Percentiles rank a stretch among this genome's conserved stretches.
Evolutionary conservation across 2,329 filamentous ascomycete species (phyloP).

Genomic region (Tolypocladium sp.): DNA sequence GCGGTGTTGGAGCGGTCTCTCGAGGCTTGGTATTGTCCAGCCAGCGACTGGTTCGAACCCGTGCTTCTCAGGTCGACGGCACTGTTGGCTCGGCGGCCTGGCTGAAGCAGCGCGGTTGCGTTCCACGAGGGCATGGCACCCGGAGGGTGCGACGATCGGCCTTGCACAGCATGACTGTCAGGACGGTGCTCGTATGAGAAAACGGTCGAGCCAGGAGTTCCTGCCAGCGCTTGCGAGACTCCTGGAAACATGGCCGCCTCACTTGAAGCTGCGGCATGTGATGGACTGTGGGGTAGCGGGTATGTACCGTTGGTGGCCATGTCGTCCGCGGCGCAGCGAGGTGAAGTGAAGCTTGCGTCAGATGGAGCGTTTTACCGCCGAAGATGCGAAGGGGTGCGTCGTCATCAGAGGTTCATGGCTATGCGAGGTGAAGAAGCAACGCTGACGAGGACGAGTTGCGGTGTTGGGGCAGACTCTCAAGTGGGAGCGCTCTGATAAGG

Average conservation of each 20-base stretch:
- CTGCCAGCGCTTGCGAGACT: constrained; percentile 2
- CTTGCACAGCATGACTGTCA: constrained; percentile 10
- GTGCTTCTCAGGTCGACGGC: constrained; percentile 16
- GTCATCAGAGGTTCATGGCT: not conserved
- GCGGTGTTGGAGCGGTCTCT: constrained; percentile 13
- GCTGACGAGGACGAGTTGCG: not conserved
- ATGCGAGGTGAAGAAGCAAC: not conserved
- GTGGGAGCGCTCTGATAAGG: not conserved
- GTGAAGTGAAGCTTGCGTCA: not conserved
- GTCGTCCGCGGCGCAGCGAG: not conserved
- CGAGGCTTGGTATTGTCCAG: constrained; percentile 9
- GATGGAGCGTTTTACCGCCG: not conserved
- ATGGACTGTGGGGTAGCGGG: not conserved
- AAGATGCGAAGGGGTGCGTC: not conserved
- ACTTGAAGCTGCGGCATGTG: constrained; percentile 3
- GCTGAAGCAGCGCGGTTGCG: constrained; percentile 29
- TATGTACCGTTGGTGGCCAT: constrained; percentile 8
- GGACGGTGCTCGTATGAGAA: not conserved
- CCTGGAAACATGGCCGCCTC: constrained; percentile 4
- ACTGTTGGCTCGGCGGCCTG: constrained; percentile 20
- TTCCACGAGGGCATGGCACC: constrained; percentile 27
- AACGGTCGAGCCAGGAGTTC: not conserved
- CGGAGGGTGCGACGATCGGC: constrained; percentile 16
- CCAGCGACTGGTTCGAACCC: constrained; percentile 12
- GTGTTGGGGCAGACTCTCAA: not conserved